Evolutionary conservation across 208 protist genomes (phyloP).

Genomic region (Crithidia bombi): DNA sequence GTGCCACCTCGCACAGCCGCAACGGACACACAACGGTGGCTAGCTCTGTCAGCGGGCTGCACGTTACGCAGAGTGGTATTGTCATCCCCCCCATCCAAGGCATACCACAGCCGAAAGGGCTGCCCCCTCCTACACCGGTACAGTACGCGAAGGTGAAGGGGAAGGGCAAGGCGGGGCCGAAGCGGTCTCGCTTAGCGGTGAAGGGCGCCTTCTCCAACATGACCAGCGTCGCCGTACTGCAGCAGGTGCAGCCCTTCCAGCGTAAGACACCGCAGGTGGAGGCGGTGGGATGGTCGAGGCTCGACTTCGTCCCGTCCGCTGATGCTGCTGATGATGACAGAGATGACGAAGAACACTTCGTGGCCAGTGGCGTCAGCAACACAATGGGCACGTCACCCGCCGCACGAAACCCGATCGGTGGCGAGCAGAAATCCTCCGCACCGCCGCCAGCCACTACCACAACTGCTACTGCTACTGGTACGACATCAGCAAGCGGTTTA

Average conservation of each 20-base stretch:
- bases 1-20: conserved; percentile 10
- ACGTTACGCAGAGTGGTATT: conserved; percentile 16
- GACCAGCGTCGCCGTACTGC: conserved; percentile 31
- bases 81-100: conserved; percentile 19
- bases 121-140: conserved; percentile 6
- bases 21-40: background rate
- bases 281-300: conserved; percentile 22
- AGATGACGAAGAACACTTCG: background rate
- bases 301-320: no score
- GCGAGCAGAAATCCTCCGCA: no score
- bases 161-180: conserved; percentile 11
- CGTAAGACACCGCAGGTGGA: conserved; percentile 28
- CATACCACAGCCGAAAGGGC: conserved; percentile 10
- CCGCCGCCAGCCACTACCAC: no score
- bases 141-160: conserved; percentile 15
- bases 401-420: no score
- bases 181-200: background rate
- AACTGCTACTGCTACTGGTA: no score
- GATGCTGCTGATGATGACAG: background rate
- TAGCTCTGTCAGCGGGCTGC: background rate
- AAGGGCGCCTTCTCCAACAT: conserved; percentile 39
- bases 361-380: background rate
- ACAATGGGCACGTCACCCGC: background rate
- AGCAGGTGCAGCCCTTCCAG: conserved; percentile 24
- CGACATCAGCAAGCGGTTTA: no score